A percentile compares a stretch with the other conserved stretches of the same genome.
Conservation (phyloP, 2,329 filamentous ascomycete genomes). For the Nemania serpens region DNA sequence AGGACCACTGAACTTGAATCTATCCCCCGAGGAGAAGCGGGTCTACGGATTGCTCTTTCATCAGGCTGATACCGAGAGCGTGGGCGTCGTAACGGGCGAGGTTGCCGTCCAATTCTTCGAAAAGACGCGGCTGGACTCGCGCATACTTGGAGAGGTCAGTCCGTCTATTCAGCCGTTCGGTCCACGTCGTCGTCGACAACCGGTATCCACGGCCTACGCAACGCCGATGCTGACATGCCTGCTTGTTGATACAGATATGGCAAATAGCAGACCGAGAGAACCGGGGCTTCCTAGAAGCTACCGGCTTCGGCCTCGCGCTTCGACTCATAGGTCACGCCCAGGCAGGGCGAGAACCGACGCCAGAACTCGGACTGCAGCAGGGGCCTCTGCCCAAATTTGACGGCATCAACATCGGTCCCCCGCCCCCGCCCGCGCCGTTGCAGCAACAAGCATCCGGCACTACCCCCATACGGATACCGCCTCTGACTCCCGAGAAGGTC, state of each 20-base stretch:
- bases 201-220: not conserved
- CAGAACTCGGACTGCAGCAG: slow-evolving; percentile 81
- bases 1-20: slow-evolving; percentile 75
- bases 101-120: slow-evolving; percentile 97
- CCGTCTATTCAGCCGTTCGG: not conserved
- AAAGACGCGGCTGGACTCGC: slow-evolving; percentile 86
- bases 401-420: slow-evolving; percentile 59
- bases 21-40: slow-evolving; percentile 90
- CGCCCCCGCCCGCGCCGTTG: slow-evolving; percentile 51
- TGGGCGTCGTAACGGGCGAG: slow-evolving; percentile 94
- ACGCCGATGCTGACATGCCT: slow-evolving; percentile 35
- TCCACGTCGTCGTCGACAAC: not conserved
- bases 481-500: slow-evolving; percentile 85
- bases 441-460: slow-evolving; percentile 64
- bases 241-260: slow-evolving; percentile 76
- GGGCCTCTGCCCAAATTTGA: slow-evolving; percentile 94
- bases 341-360: slow-evolving; percentile 78
- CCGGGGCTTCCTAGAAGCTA: slow-evolving; percentile 86
- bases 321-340: slow-evolving; percentile 96
- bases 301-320: slow-evolving; percentile 91
- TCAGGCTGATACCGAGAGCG: slow-evolving; percentile 86
- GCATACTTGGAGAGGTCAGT: slow-evolving; percentile 83
- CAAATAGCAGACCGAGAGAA: slow-evolving; percentile 98
- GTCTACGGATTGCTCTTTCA: slow-evolving; percentile 92
- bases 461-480: slow-evolving; percentile 82